A percentile compares a stretch with the other conserved stretches of the same genome.
Conservation (phyloP, 2,329 filamentous ascomycete genomes). For the Thielaviopsis musarum region DNA sequence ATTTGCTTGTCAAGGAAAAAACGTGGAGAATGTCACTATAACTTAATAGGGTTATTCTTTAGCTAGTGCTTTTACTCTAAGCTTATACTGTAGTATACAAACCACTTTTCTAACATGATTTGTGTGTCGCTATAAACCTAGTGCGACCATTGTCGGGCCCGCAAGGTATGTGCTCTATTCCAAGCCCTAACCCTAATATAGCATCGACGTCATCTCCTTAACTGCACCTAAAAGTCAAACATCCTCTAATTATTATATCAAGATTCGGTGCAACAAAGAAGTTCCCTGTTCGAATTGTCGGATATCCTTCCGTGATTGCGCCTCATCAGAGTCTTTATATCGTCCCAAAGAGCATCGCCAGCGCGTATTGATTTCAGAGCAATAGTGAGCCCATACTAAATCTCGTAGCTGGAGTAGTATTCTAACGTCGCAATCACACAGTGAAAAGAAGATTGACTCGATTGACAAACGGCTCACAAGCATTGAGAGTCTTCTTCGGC, state of each 20-base stretch:
- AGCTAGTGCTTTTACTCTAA: too few species aligned
- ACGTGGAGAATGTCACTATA: too few species aligned
- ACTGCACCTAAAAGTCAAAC: background rate
- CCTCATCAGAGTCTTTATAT: constrained; percentile 36
- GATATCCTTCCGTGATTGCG: constrained; percentile 34
- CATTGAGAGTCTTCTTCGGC: constrained; percentile 26
- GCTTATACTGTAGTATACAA: too few species aligned
- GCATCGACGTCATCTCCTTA: background rate
- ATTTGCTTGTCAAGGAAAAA: background rate
- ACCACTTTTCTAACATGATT: background rate
- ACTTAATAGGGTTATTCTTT: too few species aligned
- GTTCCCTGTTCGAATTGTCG: constrained; percentile 41
- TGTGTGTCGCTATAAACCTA: constrained; percentile 16
- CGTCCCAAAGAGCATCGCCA: constrained; percentile 37
- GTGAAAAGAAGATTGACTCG: constrained; percentile 36
- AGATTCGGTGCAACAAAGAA: constrained; percentile 44
- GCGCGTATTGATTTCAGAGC: constrained; percentile 40
- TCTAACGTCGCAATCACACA: constrained; percentile 15
- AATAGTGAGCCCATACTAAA: constrained; percentile 31
- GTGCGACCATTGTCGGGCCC: constrained; percentile 29
- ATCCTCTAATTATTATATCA: constrained; percentile 2
- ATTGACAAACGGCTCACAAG: constrained; percentile 28
- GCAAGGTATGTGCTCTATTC: constrained; percentile 21
- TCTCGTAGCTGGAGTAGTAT: background rate
- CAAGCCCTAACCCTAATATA: background rate